Percentiles rank a stretch among this genome's conserved stretches.
Evolutionary conservation across 176 grass and related monocot species (phyloP).

Genomic region (Aegilops umbellulata): DNA sequence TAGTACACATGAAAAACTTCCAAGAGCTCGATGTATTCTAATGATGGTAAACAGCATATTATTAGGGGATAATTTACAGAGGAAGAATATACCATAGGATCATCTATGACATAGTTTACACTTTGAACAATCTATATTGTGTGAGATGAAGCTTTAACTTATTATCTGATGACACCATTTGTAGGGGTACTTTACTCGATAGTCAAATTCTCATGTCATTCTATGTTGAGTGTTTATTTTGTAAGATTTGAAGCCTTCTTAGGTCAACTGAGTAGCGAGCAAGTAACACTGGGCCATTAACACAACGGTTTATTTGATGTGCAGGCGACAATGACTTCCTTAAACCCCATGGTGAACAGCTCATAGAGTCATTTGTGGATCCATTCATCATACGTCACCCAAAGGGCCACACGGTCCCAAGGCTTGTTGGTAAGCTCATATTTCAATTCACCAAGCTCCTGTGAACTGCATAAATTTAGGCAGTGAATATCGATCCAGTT

Average conservation of each 20-base stretch:
- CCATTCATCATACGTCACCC: constrained; percentile 80
- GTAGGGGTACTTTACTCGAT: background rate
- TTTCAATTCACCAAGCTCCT: constrained; percentile 10
- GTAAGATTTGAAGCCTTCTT: background rate
- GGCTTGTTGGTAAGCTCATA: constrained; percentile 73
- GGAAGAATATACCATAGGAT: background rate
- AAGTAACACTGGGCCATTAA: background rate
- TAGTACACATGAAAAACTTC: background rate
- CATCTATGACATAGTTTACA: background rate
- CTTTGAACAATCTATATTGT: background rate
- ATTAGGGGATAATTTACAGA: background rate
- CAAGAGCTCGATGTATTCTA: background rate
- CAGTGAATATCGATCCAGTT: no score
- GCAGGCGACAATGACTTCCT: constrained; percentile 84
- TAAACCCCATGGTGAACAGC: constrained; percentile 49
- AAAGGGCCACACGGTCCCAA: constrained; percentile 96
- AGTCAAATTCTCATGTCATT: constrained; percentile 2
- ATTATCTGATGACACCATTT: background rate
- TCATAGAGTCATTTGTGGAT: constrained; percentile 67
- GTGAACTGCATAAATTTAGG: background rate
- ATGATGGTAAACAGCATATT: background rate
- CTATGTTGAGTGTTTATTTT: background rate
- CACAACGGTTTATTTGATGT: background rate
- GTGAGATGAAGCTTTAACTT: background rate
- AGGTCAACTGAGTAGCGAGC: background rate